Evolutionary conservation across 2,329 filamentous ascomycete species (phyloP).

Genomic region (Trichoderma sp.): DNA sequence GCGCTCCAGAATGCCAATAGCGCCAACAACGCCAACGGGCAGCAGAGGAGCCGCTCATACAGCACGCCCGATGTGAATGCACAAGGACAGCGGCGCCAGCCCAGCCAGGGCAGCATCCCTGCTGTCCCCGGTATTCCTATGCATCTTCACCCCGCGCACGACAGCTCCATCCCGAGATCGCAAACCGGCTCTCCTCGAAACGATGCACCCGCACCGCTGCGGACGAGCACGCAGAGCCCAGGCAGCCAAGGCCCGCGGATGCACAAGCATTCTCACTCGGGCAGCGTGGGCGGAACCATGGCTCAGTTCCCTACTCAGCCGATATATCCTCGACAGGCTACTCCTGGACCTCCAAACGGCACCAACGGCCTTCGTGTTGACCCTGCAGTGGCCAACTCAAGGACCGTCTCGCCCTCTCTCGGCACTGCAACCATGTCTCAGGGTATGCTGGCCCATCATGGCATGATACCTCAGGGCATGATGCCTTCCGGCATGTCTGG

Average conservation of each 20-base stretch:
- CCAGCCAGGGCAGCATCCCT: conserved; percentile 56
- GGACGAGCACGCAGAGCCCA: conserved; percentile 69
- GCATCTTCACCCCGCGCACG: conserved; percentile 61
- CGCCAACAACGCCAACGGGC: conserved; percentile 35
- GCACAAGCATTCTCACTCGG: conserved; percentile 46
- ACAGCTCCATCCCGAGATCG: conserved; percentile 68
- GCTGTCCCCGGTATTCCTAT: conserved; percentile 74
- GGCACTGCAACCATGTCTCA: conserved; percentile 33
- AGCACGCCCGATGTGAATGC: conserved; percentile 93
- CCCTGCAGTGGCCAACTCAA: conserved; percentile 38
- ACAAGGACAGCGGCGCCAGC: conserved; percentile 57
- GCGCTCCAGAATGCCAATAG: conserved; percentile 53
- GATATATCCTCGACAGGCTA: conserved; percentile 48
- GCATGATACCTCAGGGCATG: conserved; percentile 8
- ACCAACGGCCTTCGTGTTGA: conserved; percentile 39
- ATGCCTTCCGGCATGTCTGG: conserved; percentile 18
- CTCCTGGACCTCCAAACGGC: conserved; percentile 35
- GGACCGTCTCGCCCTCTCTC: conserved; percentile 48
- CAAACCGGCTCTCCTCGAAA: conserved; percentile 76
- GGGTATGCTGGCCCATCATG: conserved; percentile 5
- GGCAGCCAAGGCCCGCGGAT: conserved; percentile 61
- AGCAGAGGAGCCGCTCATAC: conserved; percentile 80
- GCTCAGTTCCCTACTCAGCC: conserved; percentile 56
- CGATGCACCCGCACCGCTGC: conserved; percentile 64
- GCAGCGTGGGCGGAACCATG: conserved; percentile 52